A percentile compares a stretch with the other conserved stretches of the same genome.
These are phyloP conservation scores for Kappamyces sp. DNA, from an alignment of 192 early-diverging fungal species.

Conservation along the genomic window DNA sequence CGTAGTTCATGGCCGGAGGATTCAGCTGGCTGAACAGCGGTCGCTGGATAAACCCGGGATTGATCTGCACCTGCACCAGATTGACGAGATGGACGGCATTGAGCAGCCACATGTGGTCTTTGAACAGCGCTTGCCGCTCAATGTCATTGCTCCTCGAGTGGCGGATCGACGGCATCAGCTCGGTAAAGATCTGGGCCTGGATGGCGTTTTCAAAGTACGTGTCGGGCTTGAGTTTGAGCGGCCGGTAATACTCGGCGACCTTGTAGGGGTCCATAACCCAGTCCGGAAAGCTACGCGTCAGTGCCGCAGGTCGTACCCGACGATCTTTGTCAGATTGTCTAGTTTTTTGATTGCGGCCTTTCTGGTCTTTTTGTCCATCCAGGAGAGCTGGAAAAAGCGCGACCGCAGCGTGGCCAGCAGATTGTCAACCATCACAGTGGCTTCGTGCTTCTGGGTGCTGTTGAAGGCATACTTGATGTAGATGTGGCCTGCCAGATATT, in stretches of 20 bases:
- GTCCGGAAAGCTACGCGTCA: constrained; percentile 21
- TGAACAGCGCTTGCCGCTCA: constrained; percentile 29
- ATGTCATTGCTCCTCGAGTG: constrained; percentile 14
- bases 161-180: constrained; percentile 28
- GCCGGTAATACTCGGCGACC: constrained; percentile 47
- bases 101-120: constrained; percentile 33
- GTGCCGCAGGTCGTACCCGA: constrained; percentile 39
- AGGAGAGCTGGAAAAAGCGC: constrained; percentile 37
- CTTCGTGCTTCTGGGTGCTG: constrained; percentile 30
- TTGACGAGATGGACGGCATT: constrained; percentile 37
- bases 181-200: constrained; percentile 32
- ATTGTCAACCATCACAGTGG: constrained; percentile 29
- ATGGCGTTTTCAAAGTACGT: constrained; percentile 62
- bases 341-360: constrained; percentile 52
- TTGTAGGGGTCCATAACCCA: constrained; percentile 50
- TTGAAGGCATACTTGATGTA: constrained; percentile 46
- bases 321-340: constrained; percentile 47
- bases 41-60: constrained; percentile 54
- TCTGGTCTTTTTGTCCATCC: constrained; percentile 54
- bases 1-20: constrained; percentile 62
- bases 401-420: constrained; percentile 37
- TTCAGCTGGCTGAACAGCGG: constrained; percentile 54
- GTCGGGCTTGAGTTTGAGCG: constrained; percentile 35
- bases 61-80: constrained; percentile 39
- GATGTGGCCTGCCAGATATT: constrained; percentile 32